Conservation (phyloP, 169 alveolate species). For the Eimeria praecox region DNA sequence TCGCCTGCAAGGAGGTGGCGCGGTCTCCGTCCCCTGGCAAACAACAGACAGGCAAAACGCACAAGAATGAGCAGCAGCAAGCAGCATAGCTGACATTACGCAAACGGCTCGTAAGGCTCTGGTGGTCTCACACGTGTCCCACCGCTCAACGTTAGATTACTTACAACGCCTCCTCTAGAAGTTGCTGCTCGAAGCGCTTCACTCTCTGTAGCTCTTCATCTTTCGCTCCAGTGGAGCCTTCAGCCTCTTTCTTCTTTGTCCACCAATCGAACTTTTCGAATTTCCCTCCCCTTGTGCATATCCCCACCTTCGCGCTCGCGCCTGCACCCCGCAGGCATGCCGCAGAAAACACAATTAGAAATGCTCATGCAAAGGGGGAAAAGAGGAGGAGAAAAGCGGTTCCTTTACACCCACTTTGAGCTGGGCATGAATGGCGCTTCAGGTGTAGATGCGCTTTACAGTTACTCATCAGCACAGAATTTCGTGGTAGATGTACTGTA, state of each 20-base stretch:
- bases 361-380: not conserved
- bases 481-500: not conserved
- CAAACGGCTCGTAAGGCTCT: not conserved
- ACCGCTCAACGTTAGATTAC: not conserved
- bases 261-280: slow-evolving; percentile 81
- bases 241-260: slow-evolving; percentile 76
- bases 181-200: slow-evolving; percentile 68
- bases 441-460: not conserved
- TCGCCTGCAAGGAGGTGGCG: slow-evolving; percentile 65
- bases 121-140: not conserved
- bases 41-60: not conserved
- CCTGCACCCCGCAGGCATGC: slow-evolving; percentile 52
- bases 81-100: not conserved
- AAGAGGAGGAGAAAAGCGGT: not conserved
- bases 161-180: slow-evolving; percentile 78
- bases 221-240: slow-evolving; percentile 9
- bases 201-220: slow-evolving; percentile 71
- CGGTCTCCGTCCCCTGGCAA: slow-evolving; percentile 53
- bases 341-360: not conserved
- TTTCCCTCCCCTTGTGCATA: slow-evolving; percentile 72
- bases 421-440: not conserved
- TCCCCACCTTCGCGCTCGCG: slow-evolving; percentile 80
- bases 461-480: not conserved
- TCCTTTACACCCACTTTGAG: not conserved
- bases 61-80: not conserved